These are phyloP conservation scores for Dactylellina drechsleri DNA, from an alignment of 2,329 filamentous ascomycete genomes.

Conservation along the genomic window DNA sequence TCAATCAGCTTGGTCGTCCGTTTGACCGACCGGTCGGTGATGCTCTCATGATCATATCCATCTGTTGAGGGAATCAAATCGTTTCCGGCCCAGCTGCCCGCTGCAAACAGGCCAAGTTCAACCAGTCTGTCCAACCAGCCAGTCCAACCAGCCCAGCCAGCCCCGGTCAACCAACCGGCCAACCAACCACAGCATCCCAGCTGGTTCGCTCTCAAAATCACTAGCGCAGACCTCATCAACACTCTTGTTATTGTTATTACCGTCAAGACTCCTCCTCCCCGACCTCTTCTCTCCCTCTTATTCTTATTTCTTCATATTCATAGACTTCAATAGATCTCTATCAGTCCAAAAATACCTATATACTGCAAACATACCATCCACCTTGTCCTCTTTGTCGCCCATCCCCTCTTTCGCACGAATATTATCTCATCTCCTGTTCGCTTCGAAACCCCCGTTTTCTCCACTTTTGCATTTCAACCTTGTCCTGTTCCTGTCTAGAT, in stretches of 20 bases:
- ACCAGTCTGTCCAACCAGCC: conserved; percentile 5
- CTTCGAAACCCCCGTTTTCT: conserved; percentile 47
- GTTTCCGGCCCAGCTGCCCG: conserved; percentile 48
- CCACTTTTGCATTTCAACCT: conserved; percentile 38
- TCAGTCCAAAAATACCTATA: neutral
- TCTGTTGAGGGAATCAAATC: conserved; percentile 23
- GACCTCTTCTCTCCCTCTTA: neutral
- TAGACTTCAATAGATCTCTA: neutral
- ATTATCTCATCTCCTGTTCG: conserved; percentile 15
- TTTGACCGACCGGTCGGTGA: conserved; percentile 45
- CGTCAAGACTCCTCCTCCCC: neutral
- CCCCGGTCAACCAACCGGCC: neutral
- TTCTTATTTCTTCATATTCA: neutral
- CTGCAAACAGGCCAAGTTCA: neutral
- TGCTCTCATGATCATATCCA: conserved; percentile 47
- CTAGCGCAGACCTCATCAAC: neutral
- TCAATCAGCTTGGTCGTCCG: conserved; percentile 4
- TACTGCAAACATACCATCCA: neutral
- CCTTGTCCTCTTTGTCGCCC: neutral
- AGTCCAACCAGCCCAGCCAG: neutral
- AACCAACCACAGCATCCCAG: neutral
- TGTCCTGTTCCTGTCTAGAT: conserved; percentile 34
- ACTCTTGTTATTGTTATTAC: neutral
- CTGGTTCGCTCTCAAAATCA: too few species aligned
- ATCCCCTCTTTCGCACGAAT: neutral